phyloP scores from a whole-genome alignment of 768 basidiomycete species.

The Pholiota microspora region DNA sequence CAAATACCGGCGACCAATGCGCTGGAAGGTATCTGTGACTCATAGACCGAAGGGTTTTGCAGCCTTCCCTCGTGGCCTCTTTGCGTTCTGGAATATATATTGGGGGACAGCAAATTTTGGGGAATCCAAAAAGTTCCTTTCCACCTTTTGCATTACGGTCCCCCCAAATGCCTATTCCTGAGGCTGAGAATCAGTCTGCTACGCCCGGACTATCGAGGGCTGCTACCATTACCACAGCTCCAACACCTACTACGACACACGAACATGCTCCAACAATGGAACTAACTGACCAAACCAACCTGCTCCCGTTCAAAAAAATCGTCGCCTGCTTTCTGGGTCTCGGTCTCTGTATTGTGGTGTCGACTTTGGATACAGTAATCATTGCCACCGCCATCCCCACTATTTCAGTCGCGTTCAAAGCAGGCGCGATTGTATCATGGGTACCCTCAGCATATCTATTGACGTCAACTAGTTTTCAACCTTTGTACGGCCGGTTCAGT shows the following conservation, averaged over 20 bases:
- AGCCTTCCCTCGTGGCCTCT: not conserved
- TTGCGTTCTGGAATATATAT: not conserved
- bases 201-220: not conserved
- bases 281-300: constrained; percentile 72
- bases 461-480: constrained; percentile 64
- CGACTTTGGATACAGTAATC: constrained; percentile 68
- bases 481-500: constrained; percentile 58
- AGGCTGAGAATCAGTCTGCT: not conserved
- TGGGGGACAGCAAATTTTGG: not conserved
- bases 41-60: not conserved
- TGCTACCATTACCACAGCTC: not conserved
- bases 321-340: constrained; percentile 62
- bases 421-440: constrained; percentile 65
- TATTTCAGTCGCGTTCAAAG: constrained; percentile 62
- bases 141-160: not conserved
- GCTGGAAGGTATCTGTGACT: not conserved
- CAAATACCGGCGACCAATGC: not conserved
- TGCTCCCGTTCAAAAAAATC: constrained; percentile 64
- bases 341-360: constrained; percentile 57
- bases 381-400: constrained; percentile 75
- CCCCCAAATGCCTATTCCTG: not conserved
- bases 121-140: not conserved
- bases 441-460: constrained; percentile 72
- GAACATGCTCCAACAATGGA: constrained; percentile 9
- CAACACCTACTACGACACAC: not conserved